Base-by-base conservation (phyloP, 768 basidiomycete genomes). In the Auriscalpium orientale region DNA sequence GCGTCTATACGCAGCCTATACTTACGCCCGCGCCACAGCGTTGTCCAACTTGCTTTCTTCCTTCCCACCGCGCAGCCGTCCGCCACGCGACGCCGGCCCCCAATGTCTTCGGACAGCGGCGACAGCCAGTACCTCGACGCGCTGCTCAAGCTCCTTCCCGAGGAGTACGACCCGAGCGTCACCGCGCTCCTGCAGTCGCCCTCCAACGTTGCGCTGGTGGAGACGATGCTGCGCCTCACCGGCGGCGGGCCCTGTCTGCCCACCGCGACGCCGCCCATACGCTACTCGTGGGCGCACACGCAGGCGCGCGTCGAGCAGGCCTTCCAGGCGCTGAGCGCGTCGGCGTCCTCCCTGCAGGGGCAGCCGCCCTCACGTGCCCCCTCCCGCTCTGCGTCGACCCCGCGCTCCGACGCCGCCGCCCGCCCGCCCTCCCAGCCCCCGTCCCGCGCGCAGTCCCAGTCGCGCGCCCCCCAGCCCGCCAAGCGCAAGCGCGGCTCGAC, bases 401-500 rank as follows among this genome's bases (percentile, higher is more conserved):
- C 28, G 5, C 28, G 28, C 28, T 28, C 28, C 28, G 28, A 28
- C 28, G 5, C 22, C 22, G 28, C 28, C 28, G 28, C 28, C 28
- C 4, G 28, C 4, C 5, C 7, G 28, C 28, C 28, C 28, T 28
- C 28, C 28, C 28, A 28, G 4, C 28, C 28, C 28, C 28, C 28
- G 28, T 28, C 28, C 28, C 44, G 8, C 35, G 33, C 21, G 16
- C 58, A 8, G 21, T 57, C 2, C 37, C 53, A 16, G 46, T 47
- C 1, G 36, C 56, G 22, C 33, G 11, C 53, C 53, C 8, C 18
- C 9, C 36, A 15, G 6, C 18, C 21, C 11, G 18, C n/a, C 2
- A 61, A 61, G 38, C 60, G 60, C 51, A 58, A 50, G 44, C 60
- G 33, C 8, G 49, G 58, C 9, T 11, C 47, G 20, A 37, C 49